Base-by-base conservation (phyloP, 1,284 basidiomycete genomes). In the Austroboletus rostrupii region DNA sequence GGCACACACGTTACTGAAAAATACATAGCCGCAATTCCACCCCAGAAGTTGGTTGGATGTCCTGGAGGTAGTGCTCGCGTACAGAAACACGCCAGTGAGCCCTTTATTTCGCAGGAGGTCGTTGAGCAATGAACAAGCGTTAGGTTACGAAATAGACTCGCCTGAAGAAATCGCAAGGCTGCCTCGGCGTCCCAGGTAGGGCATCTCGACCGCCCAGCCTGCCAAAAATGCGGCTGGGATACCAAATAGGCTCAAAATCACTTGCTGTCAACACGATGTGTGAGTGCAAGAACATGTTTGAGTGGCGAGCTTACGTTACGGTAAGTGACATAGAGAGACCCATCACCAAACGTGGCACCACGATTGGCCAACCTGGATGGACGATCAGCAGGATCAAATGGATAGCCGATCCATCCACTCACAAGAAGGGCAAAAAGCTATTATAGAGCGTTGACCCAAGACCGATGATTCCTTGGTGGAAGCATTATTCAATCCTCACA, bases 21-120 rank as follows among this genome's bases (percentile, higher is more conserved):
- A 80, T 19, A 71, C 75, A 57, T 83, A 85, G 19, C 79, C 85
- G 57, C 84, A 87, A 61, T 87, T 87, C 83, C 83, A 87, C 28
- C 83, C 85, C 20, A 89, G 71, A 32, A 88, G 72, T 28, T 80
- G 75, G 53, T 78, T 72, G 1, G 82, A 83, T 47, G 75, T 80
- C 45, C 78, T 72, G 23, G 85, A 76, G 6, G 83, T 85, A 32
- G 87, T 89, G 33, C 76, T 80, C 35, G 77, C 78, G 64, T 87
- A 83, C 19, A 89, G 71, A 69, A 87, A 87, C 26, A 77, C 72
- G 12, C 85, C 85, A 2, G 86, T 87, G 52, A 85, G 72, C 54
- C 71, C 78, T 83, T 60, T 54, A 53, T 61, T 58, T 56, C 53
- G 56, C 59, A 50, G 43, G 59, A 53, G 57, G 65, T 71, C 68